Evolutionary conservation across 352 stramenopile species (phyloP), one percentile per base, ranked within the genome.

Genomic region (Pythium folliculosum): DNA sequence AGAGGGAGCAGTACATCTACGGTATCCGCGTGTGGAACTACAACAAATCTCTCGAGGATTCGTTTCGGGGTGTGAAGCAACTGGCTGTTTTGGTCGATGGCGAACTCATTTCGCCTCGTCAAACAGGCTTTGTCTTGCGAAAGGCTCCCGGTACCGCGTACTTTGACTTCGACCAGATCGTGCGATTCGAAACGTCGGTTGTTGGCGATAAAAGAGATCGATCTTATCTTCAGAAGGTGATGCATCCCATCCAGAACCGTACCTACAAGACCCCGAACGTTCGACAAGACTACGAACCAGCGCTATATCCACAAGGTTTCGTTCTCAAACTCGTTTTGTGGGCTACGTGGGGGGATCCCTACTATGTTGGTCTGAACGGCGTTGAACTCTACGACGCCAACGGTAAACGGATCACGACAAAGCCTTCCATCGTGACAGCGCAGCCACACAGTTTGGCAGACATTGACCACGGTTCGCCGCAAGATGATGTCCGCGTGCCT

Each of bases 271-370:
- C 83, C 0, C 90, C 88, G 14, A 72, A 84, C 10, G 65, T 97
- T 1, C 61, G 73, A 27, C 91, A 97, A 73, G 86, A 96, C 53
- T 97, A 97, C 76, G 91, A 97, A 63, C 72, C 89, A 10, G 70
- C 76, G 14, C 65, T 96, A 1, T 93, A 84, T 67, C 90, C 89
- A 2, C 84, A 92, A 64, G 89, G 91, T 1, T 92, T 92, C 52
- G 57, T 93, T n/a, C 71, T 97, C 53, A 95, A 97, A 61, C 69
- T 96, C 13, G 69, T 94, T 0, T 82, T 87, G 27, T 94, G 85
- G 83, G 78, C 80, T 19, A 90, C 88, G 14, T 96, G 84, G 86
- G 89, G 89, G 0, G 89, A 96, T 63, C 88, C 85, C 14, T 92
- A 92, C 57, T 96, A 93, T 51, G 60, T 97, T 1, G 88, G 88